Evolutionary conservation across 352 stramenopile species (phyloP).

Genomic region (Phytophthora vignae): DNA sequence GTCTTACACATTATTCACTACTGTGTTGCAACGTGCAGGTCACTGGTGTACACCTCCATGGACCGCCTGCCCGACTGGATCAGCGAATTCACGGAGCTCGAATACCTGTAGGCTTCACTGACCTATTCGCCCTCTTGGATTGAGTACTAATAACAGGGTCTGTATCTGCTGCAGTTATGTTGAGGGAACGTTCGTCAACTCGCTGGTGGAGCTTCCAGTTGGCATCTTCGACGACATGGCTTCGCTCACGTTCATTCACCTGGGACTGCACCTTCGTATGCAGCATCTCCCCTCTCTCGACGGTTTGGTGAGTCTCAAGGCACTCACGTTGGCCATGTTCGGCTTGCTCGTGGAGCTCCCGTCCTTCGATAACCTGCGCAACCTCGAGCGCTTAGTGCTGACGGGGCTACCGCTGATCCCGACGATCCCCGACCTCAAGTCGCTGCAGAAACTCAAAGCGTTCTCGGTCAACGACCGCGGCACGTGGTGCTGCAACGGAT

Average conservation of each 20-base stretch:
- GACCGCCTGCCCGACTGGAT: not conserved
- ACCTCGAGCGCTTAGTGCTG: constrained; percentile 35
- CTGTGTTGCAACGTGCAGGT: not conserved
- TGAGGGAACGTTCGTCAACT: constrained; percentile 4
- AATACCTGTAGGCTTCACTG: not conserved
- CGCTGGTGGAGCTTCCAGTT: constrained; percentile 18
- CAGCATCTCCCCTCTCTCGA: constrained; percentile 26
- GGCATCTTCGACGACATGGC: constrained; percentile 43
- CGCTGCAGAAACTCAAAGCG: not conserved
- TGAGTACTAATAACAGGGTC: not conserved
- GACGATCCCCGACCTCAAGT: not conserved
- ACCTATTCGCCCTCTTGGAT: not conserved
- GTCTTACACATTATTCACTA: too few species aligned
- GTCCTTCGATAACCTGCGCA: constrained; percentile 16
- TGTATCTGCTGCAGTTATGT: constrained; percentile 24
- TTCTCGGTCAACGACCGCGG: not conserved
- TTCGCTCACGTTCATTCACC: constrained; percentile 43
- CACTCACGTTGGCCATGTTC: constrained; percentile 30
- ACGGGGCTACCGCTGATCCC: not conserved
- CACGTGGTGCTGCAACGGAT: not conserved
- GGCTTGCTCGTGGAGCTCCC: constrained; percentile 15
- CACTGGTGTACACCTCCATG: not conserved
- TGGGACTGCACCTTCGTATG: constrained; percentile 21
- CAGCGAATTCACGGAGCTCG: not conserved
- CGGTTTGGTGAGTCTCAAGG: constrained; percentile 31